Base-by-base conservation (phyloP, 345 rosid species). In the Eutrema japonicum region DNA sequence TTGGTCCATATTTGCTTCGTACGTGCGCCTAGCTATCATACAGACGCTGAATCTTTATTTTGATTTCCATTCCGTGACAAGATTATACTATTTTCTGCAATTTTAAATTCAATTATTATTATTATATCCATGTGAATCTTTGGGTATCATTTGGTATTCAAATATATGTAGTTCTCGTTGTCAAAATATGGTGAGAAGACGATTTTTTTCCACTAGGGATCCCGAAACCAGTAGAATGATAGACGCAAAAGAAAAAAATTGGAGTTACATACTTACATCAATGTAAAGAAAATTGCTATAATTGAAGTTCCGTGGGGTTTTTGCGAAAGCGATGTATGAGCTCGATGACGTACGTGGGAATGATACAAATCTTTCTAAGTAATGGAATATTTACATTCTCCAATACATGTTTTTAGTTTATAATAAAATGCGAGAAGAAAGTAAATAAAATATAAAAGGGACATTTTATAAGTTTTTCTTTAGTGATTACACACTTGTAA, bases 261-360 rank as follows among this genome's bases (percentile, higher is more conserved):
- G 45, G 22, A 16, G 6, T 36, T 70, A 3, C 32, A 29, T 29
- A 4, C 3, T 32, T 0, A 22, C 18, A 49, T 49, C 42, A 71
- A 61, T 61, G 68, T 14, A n/a, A 58, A n/a, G n/a, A n/a, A n/a
- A n/a, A n/a, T n/a, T 22, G 1, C 36, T 35, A 47, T 58, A 40
- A 54, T 10, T 67, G 40, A 52, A 27, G 45, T n/a, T 46, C 49
- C 47, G n/a, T 43, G 36, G 57, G 70, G 59, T 36, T 64, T 64
- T 51, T 26, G 57, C 48, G 26, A 64, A 55, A 64, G 22, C 41
- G 16, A 64, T 64, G 40, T 64, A 64, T 72, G 53, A 51, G 69
- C 76, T 72, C 76, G 46, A 72, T 62, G 69, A 63, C 76, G 54
- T 62, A 61, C 77, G 77, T 73, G 77, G 71, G 65, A 45, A 64